Evolutionary conservation across 163 green algal genomes (phyloP).

Genomic region (Trebouxia gelatinosa): DNA sequence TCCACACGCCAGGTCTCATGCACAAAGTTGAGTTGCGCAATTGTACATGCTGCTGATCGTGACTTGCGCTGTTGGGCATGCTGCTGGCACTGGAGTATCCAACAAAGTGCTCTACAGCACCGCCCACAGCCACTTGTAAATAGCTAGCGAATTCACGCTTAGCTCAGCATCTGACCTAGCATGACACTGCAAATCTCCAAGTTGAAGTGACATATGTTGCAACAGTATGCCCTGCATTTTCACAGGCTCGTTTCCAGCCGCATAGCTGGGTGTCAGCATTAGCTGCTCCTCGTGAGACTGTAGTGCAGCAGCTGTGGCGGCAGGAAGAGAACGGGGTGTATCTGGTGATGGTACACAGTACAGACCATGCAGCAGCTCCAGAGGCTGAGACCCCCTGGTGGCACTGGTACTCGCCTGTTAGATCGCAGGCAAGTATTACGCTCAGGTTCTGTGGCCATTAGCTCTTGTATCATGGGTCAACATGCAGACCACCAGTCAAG

Average conservation of each 20-base stretch:
- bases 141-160: too few species aligned
- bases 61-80: too few species aligned
- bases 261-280: not conserved
- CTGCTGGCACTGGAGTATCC: too few species aligned
- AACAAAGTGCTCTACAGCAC: too few species aligned
- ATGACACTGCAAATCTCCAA: too few species aligned
- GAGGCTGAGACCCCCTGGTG: slow-evolving; percentile 12
- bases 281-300: slow-evolving; percentile 18
- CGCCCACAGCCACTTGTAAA: too few species aligned
- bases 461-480: not conserved
- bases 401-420: slow-evolving; percentile 43
- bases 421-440: slow-evolving; percentile 32
- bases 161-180: too few species aligned
- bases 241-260: slow-evolving; percentile 4
- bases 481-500: too few species aligned
- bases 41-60: too few species aligned
- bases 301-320: slow-evolving; percentile 25
- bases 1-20: too few species aligned
- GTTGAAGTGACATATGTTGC: too few species aligned
- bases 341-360: slow-evolving; percentile 7
- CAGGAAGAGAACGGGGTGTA: slow-evolving; percentile 24
- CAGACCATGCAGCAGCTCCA: slow-evolving; percentile 7
- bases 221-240: slow-evolving; percentile 72
- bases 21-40: too few species aligned
- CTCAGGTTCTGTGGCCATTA: not conserved